Percentiles rank a stretch among this genome's conserved stretches.
phyloP scores from a whole-genome alignment of 1,284 basidiomycete species.

The Boletellus sp. region DNA sequence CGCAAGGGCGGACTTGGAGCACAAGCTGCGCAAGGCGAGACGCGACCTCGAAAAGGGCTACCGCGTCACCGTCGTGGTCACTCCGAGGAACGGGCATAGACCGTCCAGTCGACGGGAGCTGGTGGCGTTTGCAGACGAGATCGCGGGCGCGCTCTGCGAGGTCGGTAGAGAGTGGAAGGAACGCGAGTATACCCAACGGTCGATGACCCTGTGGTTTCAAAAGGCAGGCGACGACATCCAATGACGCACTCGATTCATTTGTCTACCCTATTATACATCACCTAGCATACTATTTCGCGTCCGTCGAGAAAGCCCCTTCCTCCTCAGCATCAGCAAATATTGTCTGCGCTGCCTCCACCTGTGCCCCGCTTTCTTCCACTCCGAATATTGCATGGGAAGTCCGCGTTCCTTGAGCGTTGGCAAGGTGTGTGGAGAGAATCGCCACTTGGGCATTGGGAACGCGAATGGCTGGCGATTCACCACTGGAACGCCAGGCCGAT shows the following conservation, averaged over 20 bases:
- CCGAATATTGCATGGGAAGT: conserved; percentile 33
- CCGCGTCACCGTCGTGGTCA: conserved; percentile 56
- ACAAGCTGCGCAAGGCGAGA: conserved; percentile 63
- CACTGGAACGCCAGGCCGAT: conserved; percentile 3
- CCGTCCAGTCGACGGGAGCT: conserved; percentile 35
- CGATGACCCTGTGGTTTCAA: conserved; percentile 45
- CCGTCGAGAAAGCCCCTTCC: conserved; percentile 8
- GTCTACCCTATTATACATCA: conserved; percentile 26
- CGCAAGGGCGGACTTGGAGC: conserved; percentile 55
- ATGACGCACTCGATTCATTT: conserved; percentile 5
- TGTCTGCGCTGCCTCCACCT: conserved; percentile 18
- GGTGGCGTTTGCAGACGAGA: conserved; percentile 40
- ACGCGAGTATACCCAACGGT: conserved; percentile 36
- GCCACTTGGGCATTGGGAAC: conserved; percentile 26
- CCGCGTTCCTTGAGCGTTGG: conserved; percentile 39
- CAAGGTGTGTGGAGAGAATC: conserved; percentile 29
- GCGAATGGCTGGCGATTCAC: conserved; percentile 31
- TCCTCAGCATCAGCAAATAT: conserved; percentile 5
- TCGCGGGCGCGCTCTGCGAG: conserved; percentile 41
- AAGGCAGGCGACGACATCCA: conserved; percentile 1
- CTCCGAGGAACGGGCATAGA: conserved; percentile 44
- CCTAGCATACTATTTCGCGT: conserved; percentile 21
- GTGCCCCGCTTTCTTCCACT: conserved; percentile 22
- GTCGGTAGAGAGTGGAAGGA: conserved; percentile 52
- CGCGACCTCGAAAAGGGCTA: conserved; percentile 59